A percentile compares a stretch with the other conserved stretches of the same genome.
These are phyloP conservation scores for Plantago coronopus DNA, from an alignment of 305 asterid genomes.

Conservation along the genomic window DNA sequence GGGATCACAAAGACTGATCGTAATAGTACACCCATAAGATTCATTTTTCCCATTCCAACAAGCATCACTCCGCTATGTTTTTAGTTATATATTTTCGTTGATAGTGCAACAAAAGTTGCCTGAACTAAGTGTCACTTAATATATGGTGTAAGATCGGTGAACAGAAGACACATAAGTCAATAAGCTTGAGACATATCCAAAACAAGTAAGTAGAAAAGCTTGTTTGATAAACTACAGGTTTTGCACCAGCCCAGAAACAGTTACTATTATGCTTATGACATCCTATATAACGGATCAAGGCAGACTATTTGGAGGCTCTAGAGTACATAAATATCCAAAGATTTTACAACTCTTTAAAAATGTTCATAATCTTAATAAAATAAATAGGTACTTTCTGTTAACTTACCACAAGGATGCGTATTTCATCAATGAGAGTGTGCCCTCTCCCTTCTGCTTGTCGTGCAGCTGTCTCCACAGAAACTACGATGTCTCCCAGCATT, in stretches of 20 bases:
- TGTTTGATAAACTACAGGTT: conserved; percentile 1
- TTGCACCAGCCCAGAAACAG: conserved; percentile 12
- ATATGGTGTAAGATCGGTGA: neutral
- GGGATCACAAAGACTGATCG: neutral
- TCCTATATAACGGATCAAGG: neutral
- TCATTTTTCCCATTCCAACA: too few relatives aligned
- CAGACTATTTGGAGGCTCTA: conserved; percentile 12
- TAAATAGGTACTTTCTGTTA: conserved; percentile 10
- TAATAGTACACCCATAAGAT: neutral
- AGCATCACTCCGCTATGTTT: too few relatives aligned
- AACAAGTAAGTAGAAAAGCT: neutral
- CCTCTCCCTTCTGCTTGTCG: conserved; percentile 95
- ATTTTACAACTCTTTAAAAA: conserved; percentile 18
- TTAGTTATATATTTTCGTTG: too few relatives aligned
- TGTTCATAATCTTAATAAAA: conserved; percentile 8
- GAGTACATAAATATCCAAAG: conserved; percentile 9
- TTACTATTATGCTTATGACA: neutral
- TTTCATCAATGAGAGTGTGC: conserved; percentile 88
- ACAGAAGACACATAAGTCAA: conserved; percentile 3
- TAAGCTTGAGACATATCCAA: neutral
- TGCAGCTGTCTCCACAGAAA: conserved; percentile 97
- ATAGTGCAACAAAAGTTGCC: conserved; percentile 3
- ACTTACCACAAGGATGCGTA: conserved; percentile 88
- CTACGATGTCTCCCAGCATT: conserved; percentile 91
- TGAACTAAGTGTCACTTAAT: neutral